Percentiles rank a stretch among this genome's conserved stretches.
Conservation (phyloP, 345 rosid species). For the Pistacia vera region DNA sequence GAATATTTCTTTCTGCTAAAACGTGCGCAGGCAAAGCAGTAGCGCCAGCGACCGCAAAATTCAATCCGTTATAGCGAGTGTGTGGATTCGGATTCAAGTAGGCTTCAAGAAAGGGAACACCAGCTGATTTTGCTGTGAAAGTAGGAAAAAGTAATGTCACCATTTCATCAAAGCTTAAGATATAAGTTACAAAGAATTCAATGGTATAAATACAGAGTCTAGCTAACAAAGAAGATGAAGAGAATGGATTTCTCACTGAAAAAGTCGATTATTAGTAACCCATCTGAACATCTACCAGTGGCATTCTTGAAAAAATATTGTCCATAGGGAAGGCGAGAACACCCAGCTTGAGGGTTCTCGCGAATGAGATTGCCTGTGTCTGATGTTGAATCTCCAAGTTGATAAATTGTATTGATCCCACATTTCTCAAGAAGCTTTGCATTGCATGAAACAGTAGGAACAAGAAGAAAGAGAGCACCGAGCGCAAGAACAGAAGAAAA, state of each 20-base stretch:
- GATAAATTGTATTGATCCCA: constrained; percentile 18
- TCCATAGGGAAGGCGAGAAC: constrained; percentile 25
- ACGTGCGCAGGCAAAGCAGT: constrained; percentile 29
- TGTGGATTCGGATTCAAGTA: constrained; percentile 24
- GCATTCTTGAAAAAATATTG: constrained; percentile 6
- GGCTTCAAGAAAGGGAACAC: constrained; percentile 33
- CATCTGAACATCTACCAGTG: constrained; percentile 35
- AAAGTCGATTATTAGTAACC: constrained; percentile 27
- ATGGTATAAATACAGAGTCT: neutral
- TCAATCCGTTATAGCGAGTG: constrained; percentile 23
- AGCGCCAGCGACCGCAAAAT: constrained; percentile 41
- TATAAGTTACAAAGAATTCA: neutral
- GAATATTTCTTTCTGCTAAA: constrained; percentile 19
- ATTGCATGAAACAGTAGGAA: neutral
- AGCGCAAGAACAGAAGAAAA: neutral
- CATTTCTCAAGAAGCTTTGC: constrained; percentile 7
- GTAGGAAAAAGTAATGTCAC: too few relatives aligned
- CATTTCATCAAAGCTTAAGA: neutral
- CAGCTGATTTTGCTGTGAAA: constrained; percentile 14
- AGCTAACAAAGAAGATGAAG: neutral
- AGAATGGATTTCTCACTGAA: constrained; percentile 13
- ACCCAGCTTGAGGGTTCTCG: neutral
- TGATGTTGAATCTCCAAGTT: constrained; percentile 16
- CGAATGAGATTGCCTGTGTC: constrained; percentile 23
- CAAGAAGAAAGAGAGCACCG: neutral